phyloP scores from a whole-genome alignment of 2,329 filamentous ascomycete species.

The Epichloe sylvatica region DNA sequence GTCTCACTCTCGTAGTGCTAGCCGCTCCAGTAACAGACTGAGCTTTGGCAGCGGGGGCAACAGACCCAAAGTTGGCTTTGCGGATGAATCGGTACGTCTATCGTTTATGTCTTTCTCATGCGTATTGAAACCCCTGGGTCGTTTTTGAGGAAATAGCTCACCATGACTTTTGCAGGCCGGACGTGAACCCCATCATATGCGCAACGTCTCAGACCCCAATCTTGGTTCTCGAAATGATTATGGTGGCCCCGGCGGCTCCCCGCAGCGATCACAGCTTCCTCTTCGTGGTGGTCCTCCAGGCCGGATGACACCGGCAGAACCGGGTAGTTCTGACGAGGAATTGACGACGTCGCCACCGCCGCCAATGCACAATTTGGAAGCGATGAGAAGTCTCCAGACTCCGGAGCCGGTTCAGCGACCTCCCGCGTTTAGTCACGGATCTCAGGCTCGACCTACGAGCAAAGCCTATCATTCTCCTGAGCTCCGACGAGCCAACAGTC shows the following conservation, averaged over 20 bases:
- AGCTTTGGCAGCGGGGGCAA: slow-evolving; percentile 31
- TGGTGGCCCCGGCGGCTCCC: slow-evolving; percentile 15
- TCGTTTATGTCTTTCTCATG: not conserved
- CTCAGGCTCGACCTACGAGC: slow-evolving; percentile 54
- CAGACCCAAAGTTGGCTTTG: slow-evolving; percentile 39
- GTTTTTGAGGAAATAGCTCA: not conserved
- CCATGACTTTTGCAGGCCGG: slow-evolving; percentile 19
- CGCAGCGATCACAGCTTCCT: slow-evolving; percentile 22
- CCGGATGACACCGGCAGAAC: slow-evolving; percentile 34
- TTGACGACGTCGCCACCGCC: slow-evolving; percentile 19
- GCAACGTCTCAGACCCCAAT: slow-evolving; percentile 35
- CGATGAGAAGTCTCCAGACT: slow-evolving; percentile 42
- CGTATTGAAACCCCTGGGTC: not conserved
- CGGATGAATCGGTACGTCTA: slow-evolving; percentile 29
- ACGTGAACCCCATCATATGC: slow-evolving; percentile 24
- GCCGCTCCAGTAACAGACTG: slow-evolving; percentile 42
- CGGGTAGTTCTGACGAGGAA: slow-evolving; percentile 45
- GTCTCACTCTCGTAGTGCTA: slow-evolving; percentile 37
- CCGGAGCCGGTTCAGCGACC: slow-evolving; percentile 67
- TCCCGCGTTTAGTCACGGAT: slow-evolving; percentile 64
- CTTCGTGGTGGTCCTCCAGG: slow-evolving; percentile 28
- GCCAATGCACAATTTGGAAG: slow-evolving; percentile 37
- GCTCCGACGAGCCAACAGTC: slow-evolving; percentile 65
- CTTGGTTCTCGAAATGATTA: slow-evolving; percentile 14
- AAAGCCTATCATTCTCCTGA: slow-evolving; percentile 62